phyloP scores from a whole-genome alignment of 768 basidiomycete species.

The Hypsizygus marmoreus region DNA sequence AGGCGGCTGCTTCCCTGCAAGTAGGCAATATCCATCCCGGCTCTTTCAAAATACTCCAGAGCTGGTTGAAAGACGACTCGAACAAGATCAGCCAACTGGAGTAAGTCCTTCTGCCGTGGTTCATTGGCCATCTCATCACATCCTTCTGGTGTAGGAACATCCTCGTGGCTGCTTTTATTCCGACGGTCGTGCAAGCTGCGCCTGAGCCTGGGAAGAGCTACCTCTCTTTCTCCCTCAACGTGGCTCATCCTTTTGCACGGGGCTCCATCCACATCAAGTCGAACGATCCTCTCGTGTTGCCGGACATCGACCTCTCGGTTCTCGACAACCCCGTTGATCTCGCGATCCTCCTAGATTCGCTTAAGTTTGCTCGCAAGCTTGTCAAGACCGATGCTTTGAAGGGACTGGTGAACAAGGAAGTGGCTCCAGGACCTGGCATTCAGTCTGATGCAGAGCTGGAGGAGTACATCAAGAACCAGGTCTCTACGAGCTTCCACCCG shows the following conservation, averaged over 20 bases:
- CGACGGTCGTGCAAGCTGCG: neutral
- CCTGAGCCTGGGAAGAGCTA: constrained; percentile 24
- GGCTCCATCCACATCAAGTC: constrained; percentile 36
- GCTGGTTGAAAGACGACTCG: constrained; percentile 3
- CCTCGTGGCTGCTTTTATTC: neutral
- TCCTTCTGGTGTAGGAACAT: neutral
- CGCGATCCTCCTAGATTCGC: constrained; percentile 20
- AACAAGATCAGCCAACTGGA: constrained; percentile 4
- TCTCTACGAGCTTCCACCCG: constrained; percentile 2
- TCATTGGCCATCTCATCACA: neutral
- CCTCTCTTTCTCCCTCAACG: constrained; percentile 14
- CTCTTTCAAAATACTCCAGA: neutral
- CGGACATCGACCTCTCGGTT: constrained; percentile 17
- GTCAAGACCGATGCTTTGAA: constrained; percentile 5
- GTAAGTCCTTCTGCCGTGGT: neutral
- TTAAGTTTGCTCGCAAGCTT: constrained; percentile 18
- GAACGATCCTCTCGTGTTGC: constrained; percentile 15
- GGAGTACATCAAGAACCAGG: neutral
- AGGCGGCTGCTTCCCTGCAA: neutral
- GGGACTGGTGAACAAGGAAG: neutral
- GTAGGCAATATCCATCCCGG: neutral
- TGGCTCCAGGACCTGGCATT: neutral
- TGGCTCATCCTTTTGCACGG: constrained; percentile 38
- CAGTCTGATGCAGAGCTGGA: constrained; percentile 5
- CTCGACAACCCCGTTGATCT: constrained; percentile 22